phyloP scores from a whole-genome alignment of 2,329 filamentous ascomycete species.

The Penicillium sp. region DNA sequence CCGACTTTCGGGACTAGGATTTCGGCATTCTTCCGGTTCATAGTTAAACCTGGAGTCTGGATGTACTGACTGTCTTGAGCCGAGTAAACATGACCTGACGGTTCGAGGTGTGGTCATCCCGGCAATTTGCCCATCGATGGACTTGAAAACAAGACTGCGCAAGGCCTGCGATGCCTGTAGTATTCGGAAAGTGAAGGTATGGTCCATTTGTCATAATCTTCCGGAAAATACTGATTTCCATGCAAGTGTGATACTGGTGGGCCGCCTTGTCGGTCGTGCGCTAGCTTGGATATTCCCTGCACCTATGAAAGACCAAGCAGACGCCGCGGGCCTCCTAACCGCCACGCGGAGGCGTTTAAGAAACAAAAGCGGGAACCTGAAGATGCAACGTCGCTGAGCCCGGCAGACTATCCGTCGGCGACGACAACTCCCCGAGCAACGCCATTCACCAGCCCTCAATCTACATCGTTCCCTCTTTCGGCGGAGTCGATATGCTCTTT shows the following conservation, averaged over 20 bases:
- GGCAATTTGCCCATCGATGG: slow-evolving; percentile 31
- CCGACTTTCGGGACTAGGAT: neutral
- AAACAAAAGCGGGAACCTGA: slow-evolving; percentile 53
- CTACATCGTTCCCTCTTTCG: slow-evolving; percentile 47
- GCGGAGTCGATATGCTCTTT: slow-evolving; percentile 50
- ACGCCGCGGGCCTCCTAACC: slow-evolving; percentile 64
- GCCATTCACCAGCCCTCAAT: slow-evolving; percentile 28
- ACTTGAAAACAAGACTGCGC: slow-evolving; percentile 45
- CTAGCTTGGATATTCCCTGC: slow-evolving; percentile 65
- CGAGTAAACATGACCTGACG: slow-evolving; percentile 21
- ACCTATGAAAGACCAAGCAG: slow-evolving; percentile 65
- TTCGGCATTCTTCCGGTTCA: neutral
- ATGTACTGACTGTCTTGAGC: slow-evolving; percentile 9
- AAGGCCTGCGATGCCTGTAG: slow-evolving; percentile 57
- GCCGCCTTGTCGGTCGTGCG: slow-evolving; percentile 66
- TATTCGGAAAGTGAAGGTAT: slow-evolving; percentile 55
- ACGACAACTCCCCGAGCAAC: slow-evolving; percentile 29
- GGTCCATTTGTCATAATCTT: slow-evolving; percentile 8
- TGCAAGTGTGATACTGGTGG: slow-evolving; percentile 63
- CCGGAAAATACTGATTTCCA: slow-evolving; percentile 10
- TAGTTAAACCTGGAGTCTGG: slow-evolving; percentile 1
- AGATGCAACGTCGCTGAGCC: slow-evolving; percentile 38
- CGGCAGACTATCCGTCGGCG: slow-evolving; percentile 45
- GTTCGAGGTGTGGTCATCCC: slow-evolving; percentile 23
- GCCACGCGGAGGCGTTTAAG: slow-evolving; percentile 67